Conservation (phyloP, 345 rosid genomes). For the Geranium rotundifolium region DNA sequence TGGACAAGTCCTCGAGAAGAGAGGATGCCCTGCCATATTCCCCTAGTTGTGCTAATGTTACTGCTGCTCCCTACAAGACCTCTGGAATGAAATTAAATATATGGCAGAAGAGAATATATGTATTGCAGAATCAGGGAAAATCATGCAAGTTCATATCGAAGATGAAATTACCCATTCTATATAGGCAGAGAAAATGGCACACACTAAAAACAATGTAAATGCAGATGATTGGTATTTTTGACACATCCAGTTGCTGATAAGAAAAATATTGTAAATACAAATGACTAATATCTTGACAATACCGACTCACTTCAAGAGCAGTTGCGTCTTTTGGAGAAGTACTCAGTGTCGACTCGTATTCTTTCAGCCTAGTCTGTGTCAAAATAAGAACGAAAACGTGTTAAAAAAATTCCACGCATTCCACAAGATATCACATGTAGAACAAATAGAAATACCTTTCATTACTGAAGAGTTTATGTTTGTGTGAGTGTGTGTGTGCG, state of each 20-base stretch:
- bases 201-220: too few relatives aligned
- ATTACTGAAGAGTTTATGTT: neutral
- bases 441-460: neutral
- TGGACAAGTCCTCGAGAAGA: slow-evolving; percentile 62
- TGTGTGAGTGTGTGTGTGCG: neutral
- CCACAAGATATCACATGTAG: neutral
- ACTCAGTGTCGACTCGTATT: slow-evolving; percentile 50
- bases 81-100: slow-evolving; percentile 16
- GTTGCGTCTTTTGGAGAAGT: slow-evolving; percentile 53
- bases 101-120: neutral
- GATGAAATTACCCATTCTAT: neutral
- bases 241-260: too few relatives aligned
- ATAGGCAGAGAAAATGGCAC: neutral
- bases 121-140: neutral
- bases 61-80: slow-evolving; percentile 75
- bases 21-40: slow-evolving; percentile 55
- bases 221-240: too few relatives aligned
- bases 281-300: neutral
- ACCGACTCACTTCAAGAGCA: slow-evolving; percentile 73
- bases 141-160: neutral
- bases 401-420: neutral
- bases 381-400: slow-evolving; percentile 4
- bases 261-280: too few relatives aligned
- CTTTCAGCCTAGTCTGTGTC: slow-evolving; percentile 64
- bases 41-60: slow-evolving; percentile 74